Base-by-base conservation (phyloP, 2,329 filamentous ascomycete species). In the Fusarium sp. region DNA sequence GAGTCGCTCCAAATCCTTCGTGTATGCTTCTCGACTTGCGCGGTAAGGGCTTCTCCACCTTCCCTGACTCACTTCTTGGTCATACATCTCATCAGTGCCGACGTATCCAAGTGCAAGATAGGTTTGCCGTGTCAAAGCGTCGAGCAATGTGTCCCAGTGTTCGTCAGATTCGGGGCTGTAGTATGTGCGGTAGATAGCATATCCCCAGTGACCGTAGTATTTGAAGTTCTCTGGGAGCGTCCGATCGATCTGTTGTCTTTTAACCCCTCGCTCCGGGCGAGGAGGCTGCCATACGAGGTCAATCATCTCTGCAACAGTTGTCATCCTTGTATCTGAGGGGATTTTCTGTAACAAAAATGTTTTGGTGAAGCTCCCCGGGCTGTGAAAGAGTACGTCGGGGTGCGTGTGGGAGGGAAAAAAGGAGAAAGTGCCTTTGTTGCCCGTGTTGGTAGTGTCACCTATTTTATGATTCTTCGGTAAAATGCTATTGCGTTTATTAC, bases 201-300 rank as follows among this genome's bases (percentile, higher is more conserved):
- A 73, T 1, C 66, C 71, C 71, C 69, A 73, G 11, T 72, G 56
- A 10, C 30, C 32, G 7, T 62, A 73, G 41, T 73, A 60, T 18
- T 72, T 61, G 13, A 56, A 50, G 9, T 71, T 69, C 34, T 68
- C 71, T 2, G 50, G 65, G 13, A 48, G 50, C 25, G 2, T 65
- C 23, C 20, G 35, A 5, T 71, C 43, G 14, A 37, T 32, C 10
- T 6, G 10, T 27, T 43, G 48, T 54, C 50, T 59, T 25, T 64
- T 68, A 23, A n/a, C 39, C 52, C 52, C 60, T 9, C 4, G 66
- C 16, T 45, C 13, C 27, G 13, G 13, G 16, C 57, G 57, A 13
- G 66, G 66, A 52, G 66, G 60, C 30, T 3, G 35, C 66, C 60
- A 64, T 14, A 64, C 8, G 10, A 56, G 34, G 0, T 60, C 20